A percentile compares a stretch with the other conserved stretches of the same genome.
phyloP scores from a whole-genome alignment of 2,329 filamentous ascomycete genomes.

The Hypoxylon sp. region DNA sequence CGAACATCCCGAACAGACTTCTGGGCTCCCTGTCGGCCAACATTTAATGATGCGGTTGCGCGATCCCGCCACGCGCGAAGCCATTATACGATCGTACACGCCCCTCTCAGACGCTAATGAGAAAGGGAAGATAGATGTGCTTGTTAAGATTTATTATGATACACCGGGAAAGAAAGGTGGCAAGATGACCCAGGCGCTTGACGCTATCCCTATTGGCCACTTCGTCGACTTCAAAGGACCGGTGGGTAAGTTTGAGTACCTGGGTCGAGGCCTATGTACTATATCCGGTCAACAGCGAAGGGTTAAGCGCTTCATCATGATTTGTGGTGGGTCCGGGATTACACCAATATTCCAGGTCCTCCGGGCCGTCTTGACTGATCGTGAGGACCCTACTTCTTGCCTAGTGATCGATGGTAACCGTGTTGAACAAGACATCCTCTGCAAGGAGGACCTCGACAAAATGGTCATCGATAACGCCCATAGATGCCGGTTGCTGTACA shows the following conservation, averaged over 20 bases:
- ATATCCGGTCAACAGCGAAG: conserved; percentile 70
- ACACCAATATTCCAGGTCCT: conserved; percentile 93
- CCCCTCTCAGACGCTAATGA: conserved; percentile 77
- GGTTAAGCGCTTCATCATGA: conserved; percentile 83
- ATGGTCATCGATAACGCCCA: conserved; percentile 69
- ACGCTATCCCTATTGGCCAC: conserved; percentile 79
- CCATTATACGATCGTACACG: conserved; percentile 89
- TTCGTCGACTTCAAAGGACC: conserved; percentile 89
- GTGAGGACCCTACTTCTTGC: conserved; percentile 75
- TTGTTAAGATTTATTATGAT: conserved; percentile 87
- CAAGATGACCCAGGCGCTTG: conserved; percentile 85
- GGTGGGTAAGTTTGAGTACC: conserved; percentile 87
- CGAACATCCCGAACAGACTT: conserved; percentile 76
- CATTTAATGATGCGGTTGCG: conserved; percentile 88
- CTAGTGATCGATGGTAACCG: conserved; percentile 85
- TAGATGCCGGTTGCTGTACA: conserved; percentile 77
- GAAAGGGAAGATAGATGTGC: conserved; percentile 77
- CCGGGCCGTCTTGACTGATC: conserved; percentile 78
- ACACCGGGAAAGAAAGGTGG: conserved; percentile 73
- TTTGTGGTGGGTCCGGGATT: conserved; percentile 89
- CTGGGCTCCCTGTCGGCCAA: conserved; percentile 87
- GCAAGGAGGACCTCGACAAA: conserved; percentile 77
- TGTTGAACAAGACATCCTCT: conserved; percentile 84
- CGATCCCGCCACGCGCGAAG: conserved; percentile 78
- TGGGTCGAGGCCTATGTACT: conserved; percentile 74